Evolutionary conservation across 2,329 filamentous ascomycete genomes (phyloP).

Genomic region (Aschersonia sp.): DNA sequence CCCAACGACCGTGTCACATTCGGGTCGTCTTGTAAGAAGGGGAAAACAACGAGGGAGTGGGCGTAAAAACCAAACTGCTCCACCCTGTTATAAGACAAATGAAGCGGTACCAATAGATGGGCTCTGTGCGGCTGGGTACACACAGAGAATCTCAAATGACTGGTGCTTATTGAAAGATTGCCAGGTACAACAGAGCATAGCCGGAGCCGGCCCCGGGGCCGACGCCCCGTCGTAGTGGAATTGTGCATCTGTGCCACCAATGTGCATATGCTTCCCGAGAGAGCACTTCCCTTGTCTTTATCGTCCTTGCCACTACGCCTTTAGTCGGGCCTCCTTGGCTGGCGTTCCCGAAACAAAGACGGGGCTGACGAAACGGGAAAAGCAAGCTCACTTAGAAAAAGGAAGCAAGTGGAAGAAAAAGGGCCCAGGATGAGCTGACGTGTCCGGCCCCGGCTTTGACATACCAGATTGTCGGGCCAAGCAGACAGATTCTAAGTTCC

Average conservation of each 20-base stretch:
- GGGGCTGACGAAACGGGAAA: too few relatives aligned
- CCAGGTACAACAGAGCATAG: background rate
- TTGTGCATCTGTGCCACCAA: too few relatives aligned
- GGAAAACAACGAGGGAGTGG: background rate
- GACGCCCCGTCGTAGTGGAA: background rate
- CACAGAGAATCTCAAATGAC: background rate
- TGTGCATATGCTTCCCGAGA: too few relatives aligned
- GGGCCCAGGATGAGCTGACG: conserved; percentile 16
- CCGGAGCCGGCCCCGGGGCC: background rate
- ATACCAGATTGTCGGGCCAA: background rate
- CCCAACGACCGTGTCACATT: too few relatives aligned
- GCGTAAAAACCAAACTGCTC: background rate
- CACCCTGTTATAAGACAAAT: background rate
- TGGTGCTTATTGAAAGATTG: background rate
- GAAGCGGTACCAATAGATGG: background rate
- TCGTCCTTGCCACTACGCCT: too few relatives aligned
- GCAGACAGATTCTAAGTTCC: too few relatives aligned
- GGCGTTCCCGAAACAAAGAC: background rate
- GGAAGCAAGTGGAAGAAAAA: conserved; percentile 27
- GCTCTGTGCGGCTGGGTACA: background rate
- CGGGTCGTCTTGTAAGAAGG: background rate
- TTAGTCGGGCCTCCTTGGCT: too few relatives aligned
- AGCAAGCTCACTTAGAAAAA: background rate
- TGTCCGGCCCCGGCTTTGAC: background rate
- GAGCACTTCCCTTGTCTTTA: too few relatives aligned